Evolutionary conservation across 768 basidiomycete genomes (phyloP).

Genomic region (Termitomyces eurrhizus): DNA sequence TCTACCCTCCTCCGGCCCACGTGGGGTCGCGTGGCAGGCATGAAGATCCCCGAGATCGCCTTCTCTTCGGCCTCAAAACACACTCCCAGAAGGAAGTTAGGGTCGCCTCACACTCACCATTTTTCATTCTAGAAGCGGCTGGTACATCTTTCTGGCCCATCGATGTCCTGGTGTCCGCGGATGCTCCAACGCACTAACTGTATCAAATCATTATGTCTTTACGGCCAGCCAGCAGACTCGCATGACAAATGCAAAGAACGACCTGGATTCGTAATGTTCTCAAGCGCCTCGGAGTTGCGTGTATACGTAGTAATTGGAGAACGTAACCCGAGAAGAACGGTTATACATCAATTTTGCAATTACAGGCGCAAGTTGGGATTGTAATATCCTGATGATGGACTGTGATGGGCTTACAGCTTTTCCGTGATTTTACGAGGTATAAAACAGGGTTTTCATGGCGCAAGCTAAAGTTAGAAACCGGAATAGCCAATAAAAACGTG

Average conservation of each 20-base stretch:
- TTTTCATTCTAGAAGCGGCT: not conserved
- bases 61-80: not conserved
- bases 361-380: not conserved
- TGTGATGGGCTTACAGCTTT: not conserved
- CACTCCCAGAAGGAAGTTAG: not conserved
- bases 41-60: constrained; percentile 6
- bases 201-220: not conserved
- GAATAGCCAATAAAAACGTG: no score
- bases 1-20: constrained; percentile 6
- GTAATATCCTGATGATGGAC: not conserved
- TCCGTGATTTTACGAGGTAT: not conserved
- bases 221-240: not conserved
- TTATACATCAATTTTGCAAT: not conserved
- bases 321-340: not conserved
- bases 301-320: not conserved
- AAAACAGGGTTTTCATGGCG: not conserved
- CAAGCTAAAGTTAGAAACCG: not conserved
- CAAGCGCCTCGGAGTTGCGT: not conserved
- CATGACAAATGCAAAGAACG: constrained; percentile 1
- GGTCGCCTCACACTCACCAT: not conserved
- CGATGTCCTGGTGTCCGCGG: not conserved
- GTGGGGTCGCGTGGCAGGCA: constrained; percentile 13
- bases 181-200: not conserved
- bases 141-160: not conserved
- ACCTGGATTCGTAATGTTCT: not conserved